Evolutionary conservation across 768 basidiomycete species (phyloP), one percentile per base, ranked within the genome.

Genomic region (Phlebiopsis gigantea): DNA sequence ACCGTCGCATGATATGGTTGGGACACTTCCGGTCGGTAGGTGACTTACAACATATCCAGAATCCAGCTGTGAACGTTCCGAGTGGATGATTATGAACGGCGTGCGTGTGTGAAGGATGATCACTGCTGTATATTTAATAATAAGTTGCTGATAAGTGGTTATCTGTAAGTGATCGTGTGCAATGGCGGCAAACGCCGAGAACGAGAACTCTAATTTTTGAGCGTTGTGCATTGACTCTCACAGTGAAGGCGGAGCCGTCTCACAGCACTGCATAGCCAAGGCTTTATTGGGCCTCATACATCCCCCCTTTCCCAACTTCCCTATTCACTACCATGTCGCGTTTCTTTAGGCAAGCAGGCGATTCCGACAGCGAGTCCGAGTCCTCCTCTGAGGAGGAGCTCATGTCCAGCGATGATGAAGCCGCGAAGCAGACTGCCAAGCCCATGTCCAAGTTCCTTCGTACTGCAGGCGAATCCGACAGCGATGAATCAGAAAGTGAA

Each of bases 261-360:
- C 41, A 17, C 43, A 24, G 7, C 49, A 25, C 25, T n/a, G 43
- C 25, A 7, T 21, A 31, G 53, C 51, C 30, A 5, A 29, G 12
- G 39, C 28, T 24, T 17, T 30, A 12, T 46, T 8, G 4, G 24
- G 28, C 25, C 26, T 4, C 26, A 45, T 43, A 25, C 55, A 29
- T 46, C 21, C 30, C 34, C 47, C 3, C 49, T 51, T 5, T 39
- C 39, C 50, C 31, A 6, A 30, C 1, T 15, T 5, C 19, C 12
- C n/a, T 10, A 48, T 9, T 14, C 2, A 4, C 44, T 26, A 68
- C 60, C 54, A 93, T 93, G 90, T 93, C 91, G 59, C 84, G 90
- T 67, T 93, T 94, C 76, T 93, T 93, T 77, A 85, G 88, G 76
- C 81, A 84, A 75, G 89, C 82, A 58, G 87, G 82, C 70, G 89